phyloP scores from a whole-genome alignment of 768 basidiomycete genomes.

The Suillus subluteus region DNA sequence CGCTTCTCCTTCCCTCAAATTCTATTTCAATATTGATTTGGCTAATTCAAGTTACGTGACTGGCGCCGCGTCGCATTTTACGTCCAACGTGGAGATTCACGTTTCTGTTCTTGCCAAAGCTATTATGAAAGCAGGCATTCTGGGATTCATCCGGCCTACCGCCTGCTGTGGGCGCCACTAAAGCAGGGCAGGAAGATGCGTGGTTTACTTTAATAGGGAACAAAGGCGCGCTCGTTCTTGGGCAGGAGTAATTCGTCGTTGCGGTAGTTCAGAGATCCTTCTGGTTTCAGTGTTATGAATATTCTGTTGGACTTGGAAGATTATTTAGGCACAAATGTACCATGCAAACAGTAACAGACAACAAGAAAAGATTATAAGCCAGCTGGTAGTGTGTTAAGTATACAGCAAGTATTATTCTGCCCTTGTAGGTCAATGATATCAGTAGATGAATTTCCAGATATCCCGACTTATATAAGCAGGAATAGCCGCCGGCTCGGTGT shows the following conservation, averaged over 20 bases:
- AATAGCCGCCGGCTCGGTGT: too few relatives aligned
- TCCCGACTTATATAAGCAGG: too few relatives aligned
- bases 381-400: not conserved
- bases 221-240: slow-evolving; percentile 49
- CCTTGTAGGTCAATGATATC: not conserved
- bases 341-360: not conserved
- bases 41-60: slow-evolving; percentile 38
- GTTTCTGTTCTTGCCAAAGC: slow-evolving; percentile 56
- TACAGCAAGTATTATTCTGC: not conserved
- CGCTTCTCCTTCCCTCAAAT: slow-evolving; percentile 19
- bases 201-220: slow-evolving; percentile 63
- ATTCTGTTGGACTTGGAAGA: not conserved
- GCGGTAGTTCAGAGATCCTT: not conserved
- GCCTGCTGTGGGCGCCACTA: slow-evolving; percentile 43
- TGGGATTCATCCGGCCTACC: slow-evolving; percentile 58
- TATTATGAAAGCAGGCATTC: slow-evolving; percentile 34
- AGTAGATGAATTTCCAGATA: not conserved
- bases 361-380: not conserved
- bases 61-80: slow-evolving; percentile 40
- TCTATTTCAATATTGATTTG: not conserved
- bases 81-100: slow-evolving; percentile 50
- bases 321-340: not conserved
- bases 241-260: slow-evolving; percentile 8
- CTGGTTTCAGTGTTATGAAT: not conserved
- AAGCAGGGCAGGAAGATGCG: slow-evolving; percentile 39